Evolutionary conservation across 164 flowering plant genomes (phyloP).

Genomic region (Tetrastigma voinierianum): DNA sequence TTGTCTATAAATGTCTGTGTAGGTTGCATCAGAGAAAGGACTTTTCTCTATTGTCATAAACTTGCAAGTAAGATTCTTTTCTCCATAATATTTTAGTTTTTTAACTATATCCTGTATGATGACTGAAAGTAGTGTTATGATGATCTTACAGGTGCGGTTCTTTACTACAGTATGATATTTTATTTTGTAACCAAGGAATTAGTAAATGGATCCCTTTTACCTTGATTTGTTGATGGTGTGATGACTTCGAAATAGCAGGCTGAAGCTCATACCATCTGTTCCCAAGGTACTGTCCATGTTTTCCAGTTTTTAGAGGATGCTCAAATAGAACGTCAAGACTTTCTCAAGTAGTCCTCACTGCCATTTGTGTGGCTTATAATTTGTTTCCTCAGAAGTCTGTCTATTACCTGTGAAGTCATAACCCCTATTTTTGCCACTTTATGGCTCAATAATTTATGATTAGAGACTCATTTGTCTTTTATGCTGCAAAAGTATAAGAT

Average conservation of each 20-base stretch:
- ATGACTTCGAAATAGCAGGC: constrained; percentile 94
- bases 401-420: too few relatives aligned
- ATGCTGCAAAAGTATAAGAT: too few relatives aligned
- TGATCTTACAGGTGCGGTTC: constrained; percentile 75
- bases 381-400: too few relatives aligned
- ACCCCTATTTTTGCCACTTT: too few relatives aligned
- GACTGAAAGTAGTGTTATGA: constrained; percentile 10
- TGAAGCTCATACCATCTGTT: constrained; percentile 97
- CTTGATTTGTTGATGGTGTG: constrained; percentile 98
- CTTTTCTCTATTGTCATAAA: constrained; percentile 76
- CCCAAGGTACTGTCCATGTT: constrained; percentile 69
- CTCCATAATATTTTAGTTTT: not conserved
- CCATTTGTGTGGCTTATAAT: too few relatives aligned
- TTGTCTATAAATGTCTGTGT: constrained; percentile 14
- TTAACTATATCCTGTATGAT: constrained; percentile 8
- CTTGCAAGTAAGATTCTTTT: constrained; percentile 75
- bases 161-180: constrained; percentile 96
- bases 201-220: constrained; percentile 83
- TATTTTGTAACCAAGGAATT: constrained; percentile 79
- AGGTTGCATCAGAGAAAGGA: constrained; percentile 94
- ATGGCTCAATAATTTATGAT: too few relatives aligned
- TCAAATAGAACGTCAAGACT: not conserved
- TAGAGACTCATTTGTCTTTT: too few relatives aligned
- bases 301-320: not conserved
- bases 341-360: too few relatives aligned